Percentiles rank a stretch among this genome's conserved stretches.
Evolutionary conservation across 2,329 filamentous ascomycete species (phyloP).

Genomic region (Phialemonium atrogriseum): DNA sequence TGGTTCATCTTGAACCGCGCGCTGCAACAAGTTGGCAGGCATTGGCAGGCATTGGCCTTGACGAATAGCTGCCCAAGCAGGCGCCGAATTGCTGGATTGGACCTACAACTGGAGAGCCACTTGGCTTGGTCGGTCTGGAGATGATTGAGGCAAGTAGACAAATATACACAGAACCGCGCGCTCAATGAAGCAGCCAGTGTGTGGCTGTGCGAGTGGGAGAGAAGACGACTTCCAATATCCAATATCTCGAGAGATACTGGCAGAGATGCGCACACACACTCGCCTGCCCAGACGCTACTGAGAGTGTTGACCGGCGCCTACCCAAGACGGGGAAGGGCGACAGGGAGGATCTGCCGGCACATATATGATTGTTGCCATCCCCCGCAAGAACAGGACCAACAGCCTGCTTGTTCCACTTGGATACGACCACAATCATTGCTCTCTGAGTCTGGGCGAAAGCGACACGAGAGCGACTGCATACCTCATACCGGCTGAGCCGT

Average conservation of each 20-base stretch:
- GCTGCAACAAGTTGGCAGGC: not conserved
- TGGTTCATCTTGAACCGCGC: not conserved
- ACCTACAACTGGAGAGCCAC: not conserved
- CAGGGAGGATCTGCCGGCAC: no score
- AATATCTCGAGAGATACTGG: not conserved
- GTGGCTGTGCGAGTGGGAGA: not conserved
- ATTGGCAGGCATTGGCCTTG: not conserved
- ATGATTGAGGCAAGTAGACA: not conserved
- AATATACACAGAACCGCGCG: slow-evolving; percentile 2
- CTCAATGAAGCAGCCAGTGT: slow-evolving; percentile 1
- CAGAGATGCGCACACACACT: no score
- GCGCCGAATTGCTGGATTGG: no score
- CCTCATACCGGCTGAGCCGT: not conserved
- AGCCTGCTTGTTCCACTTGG: no score
- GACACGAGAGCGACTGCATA: no score
- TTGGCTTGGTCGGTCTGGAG: not conserved
- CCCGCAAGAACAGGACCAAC: no score
- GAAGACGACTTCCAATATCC: not conserved
- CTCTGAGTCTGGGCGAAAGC: no score
- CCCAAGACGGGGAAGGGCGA: no score
- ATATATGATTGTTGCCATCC: no score
- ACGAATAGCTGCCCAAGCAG: not conserved
- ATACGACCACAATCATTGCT: no score
- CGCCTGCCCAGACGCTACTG: no score
- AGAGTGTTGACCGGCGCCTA: no score